phyloP scores from a whole-genome alignment of 202 grass and related monocot species.

The Schoenoplectus triqueter region DNA sequence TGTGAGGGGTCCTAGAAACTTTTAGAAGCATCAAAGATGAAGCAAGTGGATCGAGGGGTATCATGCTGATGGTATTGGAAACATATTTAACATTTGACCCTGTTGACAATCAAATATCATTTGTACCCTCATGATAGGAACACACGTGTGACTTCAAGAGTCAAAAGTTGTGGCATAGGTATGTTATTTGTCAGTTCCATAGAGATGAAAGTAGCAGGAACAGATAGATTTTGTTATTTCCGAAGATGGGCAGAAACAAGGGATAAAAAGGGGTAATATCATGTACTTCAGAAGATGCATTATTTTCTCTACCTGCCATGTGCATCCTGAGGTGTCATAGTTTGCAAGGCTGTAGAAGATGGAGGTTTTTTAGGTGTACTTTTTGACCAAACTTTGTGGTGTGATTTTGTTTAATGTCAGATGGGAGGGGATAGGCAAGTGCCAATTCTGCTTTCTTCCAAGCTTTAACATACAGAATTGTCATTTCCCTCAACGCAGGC shows the following conservation, averaged over 20 bases:
- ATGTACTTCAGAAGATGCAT: background rate
- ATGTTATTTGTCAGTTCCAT: background rate
- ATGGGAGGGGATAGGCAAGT: background rate
- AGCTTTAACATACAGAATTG: background rate
- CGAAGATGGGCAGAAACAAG: background rate
- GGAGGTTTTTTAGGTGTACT: slow-evolving; percentile 20
- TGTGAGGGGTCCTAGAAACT: slow-evolving; percentile 19
- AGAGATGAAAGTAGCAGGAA: slow-evolving; percentile 1
- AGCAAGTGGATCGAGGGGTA: slow-evolving; percentile 27
- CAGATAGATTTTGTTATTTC: background rate
- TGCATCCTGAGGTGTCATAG: background rate
- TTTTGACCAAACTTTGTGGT: background rate
- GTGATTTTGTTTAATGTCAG: background rate
- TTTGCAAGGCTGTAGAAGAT: background rate
- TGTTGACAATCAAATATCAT: background rate
- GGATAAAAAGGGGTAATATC: background rate
- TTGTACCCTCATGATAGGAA: slow-evolving; percentile 14
- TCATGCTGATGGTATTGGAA: background rate
- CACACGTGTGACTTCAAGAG: background rate
- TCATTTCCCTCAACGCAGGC: background rate
- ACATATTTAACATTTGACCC: slow-evolving; percentile 2
- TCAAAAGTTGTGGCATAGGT: background rate
- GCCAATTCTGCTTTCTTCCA: background rate
- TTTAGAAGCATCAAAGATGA: slow-evolving; percentile 46
- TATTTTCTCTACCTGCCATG: background rate